Percentiles rank a stretch among this genome's conserved stretches.
phyloP scores from a whole-genome alignment of 192 early-diverging fungal genomes.

The Phlyctochytrium bullatum region DNA sequence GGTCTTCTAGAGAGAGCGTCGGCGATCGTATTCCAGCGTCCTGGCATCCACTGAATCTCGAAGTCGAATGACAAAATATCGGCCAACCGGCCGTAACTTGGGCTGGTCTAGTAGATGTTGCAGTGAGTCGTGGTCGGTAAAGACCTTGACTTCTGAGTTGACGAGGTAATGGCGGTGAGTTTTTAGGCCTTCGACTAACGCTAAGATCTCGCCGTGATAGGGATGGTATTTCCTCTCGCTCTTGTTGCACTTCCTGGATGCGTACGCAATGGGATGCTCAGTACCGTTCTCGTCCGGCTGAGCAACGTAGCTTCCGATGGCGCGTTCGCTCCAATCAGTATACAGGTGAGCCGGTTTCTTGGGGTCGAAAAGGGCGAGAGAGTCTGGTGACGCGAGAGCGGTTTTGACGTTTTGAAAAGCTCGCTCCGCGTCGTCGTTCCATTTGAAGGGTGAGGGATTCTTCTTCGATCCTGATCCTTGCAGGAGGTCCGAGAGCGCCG shows the following conservation, averaged over 20 bases:
- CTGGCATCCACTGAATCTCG: conserved; percentile 23
- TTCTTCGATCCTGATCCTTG: conserved; percentile 4
- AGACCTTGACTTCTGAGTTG: no score
- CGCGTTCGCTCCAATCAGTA: conserved; percentile 9
- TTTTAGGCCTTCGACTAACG: conserved; percentile 6
- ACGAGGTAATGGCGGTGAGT: conserved; percentile 11
- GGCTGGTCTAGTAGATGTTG: not conserved
- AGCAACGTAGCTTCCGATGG: not conserved
- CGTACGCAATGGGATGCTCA: conserved; percentile 13
- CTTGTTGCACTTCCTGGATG: conserved; percentile 11
- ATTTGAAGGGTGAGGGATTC: not conserved
- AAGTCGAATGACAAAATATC: conserved; percentile 21
- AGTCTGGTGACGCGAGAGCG: not conserved
- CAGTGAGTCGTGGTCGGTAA: conserved; percentile 2
- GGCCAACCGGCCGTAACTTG: not conserved
- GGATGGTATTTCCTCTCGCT: conserved; percentile 18
- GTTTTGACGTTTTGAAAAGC: not conserved
- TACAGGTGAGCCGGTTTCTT: conserved; percentile 1
- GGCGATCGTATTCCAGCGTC: conserved; percentile 32
- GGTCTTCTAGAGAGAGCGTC: conserved; percentile 22
- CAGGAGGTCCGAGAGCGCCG: conserved; percentile 17
- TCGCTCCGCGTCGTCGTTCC: not conserved
- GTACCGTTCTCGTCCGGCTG: no score
- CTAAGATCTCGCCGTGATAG: conserved; percentile 17
- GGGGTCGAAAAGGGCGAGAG: conserved; percentile 8